A percentile compares a stretch with the other conserved stretches of the same genome.
Conservation (phyloP, 495 filamentous ascomycete genomes). For the Echria macrotheca region DNA sequence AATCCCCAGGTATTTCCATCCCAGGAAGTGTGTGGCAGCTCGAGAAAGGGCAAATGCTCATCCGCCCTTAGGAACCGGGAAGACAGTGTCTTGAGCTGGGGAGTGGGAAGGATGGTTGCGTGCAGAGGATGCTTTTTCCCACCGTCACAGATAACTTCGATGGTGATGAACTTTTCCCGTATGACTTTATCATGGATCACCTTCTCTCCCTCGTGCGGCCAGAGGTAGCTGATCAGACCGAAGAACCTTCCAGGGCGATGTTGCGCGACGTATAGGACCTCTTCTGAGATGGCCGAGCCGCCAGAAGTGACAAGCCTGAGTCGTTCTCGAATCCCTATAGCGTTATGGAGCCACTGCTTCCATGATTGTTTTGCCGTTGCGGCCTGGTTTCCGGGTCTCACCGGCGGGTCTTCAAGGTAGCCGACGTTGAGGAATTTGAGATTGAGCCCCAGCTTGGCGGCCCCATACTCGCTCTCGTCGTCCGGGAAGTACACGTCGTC, state of each 20-base stretch:
- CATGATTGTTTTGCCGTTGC: constrained; percentile 3
- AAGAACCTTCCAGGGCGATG: constrained; percentile 20
- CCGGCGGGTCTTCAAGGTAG: constrained; percentile 18
- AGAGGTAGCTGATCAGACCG: constrained; percentile 14
- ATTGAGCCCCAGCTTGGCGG: constrained; percentile 2
- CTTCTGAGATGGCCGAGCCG: constrained; percentile 13
- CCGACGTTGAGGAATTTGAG: constrained; percentile 16
- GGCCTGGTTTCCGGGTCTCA: not conserved
- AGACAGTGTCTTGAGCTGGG: constrained; percentile 14
- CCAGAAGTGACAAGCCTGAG: constrained; percentile 2
- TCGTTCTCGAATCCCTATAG: not conserved
- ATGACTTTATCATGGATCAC: not conserved
- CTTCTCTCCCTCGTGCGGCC: not conserved
- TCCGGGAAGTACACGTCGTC: constrained; percentile 16
- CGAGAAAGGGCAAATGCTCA: constrained; percentile 11
- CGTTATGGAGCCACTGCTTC: constrained; percentile 10
- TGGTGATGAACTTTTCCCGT: not conserved
- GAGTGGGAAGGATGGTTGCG: constrained; percentile 5
- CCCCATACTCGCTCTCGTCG: constrained; percentile 16
- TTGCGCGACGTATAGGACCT: constrained; percentile 21
- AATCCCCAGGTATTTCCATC: constrained; percentile 8
- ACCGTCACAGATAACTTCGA: constrained; percentile 18
- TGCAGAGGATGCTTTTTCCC: not conserved
- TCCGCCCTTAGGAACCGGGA: constrained; percentile 10
- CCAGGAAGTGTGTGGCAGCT: not conserved